Evolutionary conservation across 352 stramenopile genomes (phyloP).

Genomic region (Achlya hypogyna): DNA sequence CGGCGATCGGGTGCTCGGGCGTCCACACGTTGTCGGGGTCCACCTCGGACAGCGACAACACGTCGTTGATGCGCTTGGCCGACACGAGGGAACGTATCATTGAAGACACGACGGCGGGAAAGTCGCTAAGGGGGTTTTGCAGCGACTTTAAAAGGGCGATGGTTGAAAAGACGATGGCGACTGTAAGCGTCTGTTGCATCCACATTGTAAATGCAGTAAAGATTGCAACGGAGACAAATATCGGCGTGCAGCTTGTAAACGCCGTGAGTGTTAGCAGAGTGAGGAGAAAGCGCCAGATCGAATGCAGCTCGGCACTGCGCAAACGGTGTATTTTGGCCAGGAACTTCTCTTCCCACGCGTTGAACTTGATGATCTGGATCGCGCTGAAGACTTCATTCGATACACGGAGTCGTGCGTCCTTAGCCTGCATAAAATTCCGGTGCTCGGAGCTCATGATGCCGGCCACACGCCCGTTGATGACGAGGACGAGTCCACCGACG

Average conservation of each 20-base stretch:
- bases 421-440: too few species aligned
- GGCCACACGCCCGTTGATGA: constrained; percentile 17
- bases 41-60: neutral
- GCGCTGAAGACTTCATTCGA: too few species aligned
- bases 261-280: too few species aligned
- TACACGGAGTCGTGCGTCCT: too few species aligned
- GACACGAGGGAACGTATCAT: neutral
- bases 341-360: too few species aligned
- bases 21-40: neutral
- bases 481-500: constrained; percentile 24
- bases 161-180: neutral
- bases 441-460: constrained; percentile 17
- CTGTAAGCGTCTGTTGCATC: neutral
- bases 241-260: too few species aligned
- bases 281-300: neutral
- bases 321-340: neutral
- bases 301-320: neutral
- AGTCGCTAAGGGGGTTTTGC: neutral
- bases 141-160: neutral
- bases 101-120: neutral
- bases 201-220: neutral
- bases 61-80: neutral
- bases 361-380: neutral
- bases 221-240: too few species aligned
- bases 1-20: neutral